These are phyloP conservation scores for Leishmania gerbilli DNA, from an alignment of 208 protist species.

Conservation along the genomic window DNA sequence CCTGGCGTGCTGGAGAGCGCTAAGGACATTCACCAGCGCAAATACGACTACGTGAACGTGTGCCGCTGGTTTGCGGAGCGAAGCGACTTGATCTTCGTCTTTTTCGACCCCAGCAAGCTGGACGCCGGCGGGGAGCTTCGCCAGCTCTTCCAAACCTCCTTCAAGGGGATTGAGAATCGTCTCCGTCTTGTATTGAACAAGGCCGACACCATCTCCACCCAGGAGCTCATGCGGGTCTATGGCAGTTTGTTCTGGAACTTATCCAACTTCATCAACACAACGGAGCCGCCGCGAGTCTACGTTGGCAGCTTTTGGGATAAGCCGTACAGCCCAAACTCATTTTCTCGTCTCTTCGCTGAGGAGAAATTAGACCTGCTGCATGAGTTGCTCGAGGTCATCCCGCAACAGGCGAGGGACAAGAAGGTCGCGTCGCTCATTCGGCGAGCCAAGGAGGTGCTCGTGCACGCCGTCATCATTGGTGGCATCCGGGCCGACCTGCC, in stretches of 20 bases:
- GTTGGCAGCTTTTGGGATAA: conserved; percentile 96
- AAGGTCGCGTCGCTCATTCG: conserved; percentile 93
- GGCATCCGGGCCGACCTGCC: conserved; percentile 76
- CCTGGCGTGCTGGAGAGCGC: conserved; percentile 77
- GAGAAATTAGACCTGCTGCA: conserved; percentile 85
- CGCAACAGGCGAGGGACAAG: conserved; percentile 79
- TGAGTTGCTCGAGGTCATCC: conserved; percentile 81
- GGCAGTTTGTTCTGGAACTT: conserved; percentile 97
- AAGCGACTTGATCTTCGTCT: conserved; percentile 77
- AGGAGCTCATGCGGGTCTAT: conserved; percentile 96
- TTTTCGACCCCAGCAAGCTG: conserved; percentile 84
- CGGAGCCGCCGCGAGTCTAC: conserved; percentile 96
- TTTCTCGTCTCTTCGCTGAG: conserved; percentile 73
- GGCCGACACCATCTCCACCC: conserved; percentile 88
- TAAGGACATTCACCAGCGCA: conserved; percentile 52
- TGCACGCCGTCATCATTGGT: conserved; percentile 83
- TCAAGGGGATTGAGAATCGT: conserved; percentile 90
- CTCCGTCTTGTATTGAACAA: conserved; percentile 97
- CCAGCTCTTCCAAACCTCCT: conserved; percentile 60
- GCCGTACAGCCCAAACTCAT: conserved; percentile 67
- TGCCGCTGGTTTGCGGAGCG: conserved; percentile 78
- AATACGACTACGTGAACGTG: conserved; percentile 76
- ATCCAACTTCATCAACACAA: conserved; percentile 91
- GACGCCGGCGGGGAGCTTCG: conserved; percentile 71
- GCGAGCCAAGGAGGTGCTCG: conserved; percentile 85